These are phyloP conservation scores for Rosa chinensis DNA, from an alignment of 306 rosid species.

Conservation along the genomic window DNA sequence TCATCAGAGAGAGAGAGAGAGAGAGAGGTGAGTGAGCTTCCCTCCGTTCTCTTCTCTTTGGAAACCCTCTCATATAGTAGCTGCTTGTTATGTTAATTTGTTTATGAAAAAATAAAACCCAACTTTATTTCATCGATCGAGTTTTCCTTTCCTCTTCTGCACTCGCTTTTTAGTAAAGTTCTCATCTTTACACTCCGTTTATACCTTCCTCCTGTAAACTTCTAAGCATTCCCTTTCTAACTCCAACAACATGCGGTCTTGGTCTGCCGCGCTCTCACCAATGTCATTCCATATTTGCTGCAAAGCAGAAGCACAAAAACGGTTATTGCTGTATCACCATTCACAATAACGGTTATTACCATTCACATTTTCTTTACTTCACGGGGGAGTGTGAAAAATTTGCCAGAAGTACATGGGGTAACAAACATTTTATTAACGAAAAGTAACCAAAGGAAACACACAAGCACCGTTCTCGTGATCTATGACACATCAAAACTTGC, in stretches of 20 bases:
- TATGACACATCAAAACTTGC: neutral
- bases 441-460: neutral
- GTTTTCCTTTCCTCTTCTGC: too few relatives aligned
- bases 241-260: slow-evolving; percentile 76
- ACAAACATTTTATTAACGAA: neutral
- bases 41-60: too few relatives aligned
- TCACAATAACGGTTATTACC: neutral
- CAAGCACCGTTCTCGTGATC: neutral
- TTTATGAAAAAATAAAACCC: too few relatives aligned
- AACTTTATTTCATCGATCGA: too few relatives aligned
- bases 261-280: slow-evolving; percentile 81
- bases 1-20: too few relatives aligned
- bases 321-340: slow-evolving; percentile 7
- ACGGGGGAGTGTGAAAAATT: neutral
- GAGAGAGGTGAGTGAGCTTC: too few relatives aligned
- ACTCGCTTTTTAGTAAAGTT: too few relatives aligned
- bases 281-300: slow-evolving; percentile 98
- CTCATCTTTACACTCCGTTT: too few relatives aligned
- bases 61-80: too few relatives aligned
- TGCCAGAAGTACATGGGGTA: neutral
- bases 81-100: too few relatives aligned
- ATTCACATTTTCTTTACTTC: neutral
- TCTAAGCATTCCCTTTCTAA: slow-evolving; percentile 96
- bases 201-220: slow-evolving; percentile 83
- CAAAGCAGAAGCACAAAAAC: slow-evolving; percentile 12